Conservation (phyloP, 306 rosid species). For the Carpinus fangiana region DNA sequence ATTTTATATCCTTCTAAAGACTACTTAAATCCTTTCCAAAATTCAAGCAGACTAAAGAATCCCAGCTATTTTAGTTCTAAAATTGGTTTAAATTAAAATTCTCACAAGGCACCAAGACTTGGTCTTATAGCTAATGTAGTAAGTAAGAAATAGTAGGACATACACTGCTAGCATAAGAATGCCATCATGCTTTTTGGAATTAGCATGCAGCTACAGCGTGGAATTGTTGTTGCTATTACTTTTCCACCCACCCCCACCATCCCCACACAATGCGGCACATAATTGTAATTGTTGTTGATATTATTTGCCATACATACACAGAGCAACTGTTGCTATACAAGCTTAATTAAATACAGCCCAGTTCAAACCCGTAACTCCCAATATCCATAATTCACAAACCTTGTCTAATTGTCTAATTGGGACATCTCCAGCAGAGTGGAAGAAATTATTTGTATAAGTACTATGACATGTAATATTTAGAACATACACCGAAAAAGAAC, state of each 20-base stretch:
- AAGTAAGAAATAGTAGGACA: not conserved
- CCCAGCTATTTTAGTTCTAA: not conserved
- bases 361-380: not conserved
- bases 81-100: not conserved
- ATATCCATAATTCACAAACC: not conserved
- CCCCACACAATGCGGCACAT: too few relatives aligned
- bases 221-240: not conserved
- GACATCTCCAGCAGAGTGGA: not conserved
- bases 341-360: not conserved
- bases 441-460: not conserved
- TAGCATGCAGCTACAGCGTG: not conserved
- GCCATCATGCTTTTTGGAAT: too few relatives aligned
- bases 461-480: not conserved
- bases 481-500: not conserved
- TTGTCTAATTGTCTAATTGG: not conserved
- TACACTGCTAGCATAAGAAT: not conserved
- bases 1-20: constrained; percentile 5
- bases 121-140: too few relatives aligned
- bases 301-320: not conserved
- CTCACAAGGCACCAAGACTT: too few relatives aligned
- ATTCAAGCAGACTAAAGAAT: not conserved
- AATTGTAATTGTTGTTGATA: not conserved
- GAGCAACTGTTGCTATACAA: not conserved
- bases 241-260: too few relatives aligned
- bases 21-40: not conserved